Evolutionary conservation across 495 filamentous ascomycete species (phyloP).

Genomic region (Xylaria nigripes): DNA sequence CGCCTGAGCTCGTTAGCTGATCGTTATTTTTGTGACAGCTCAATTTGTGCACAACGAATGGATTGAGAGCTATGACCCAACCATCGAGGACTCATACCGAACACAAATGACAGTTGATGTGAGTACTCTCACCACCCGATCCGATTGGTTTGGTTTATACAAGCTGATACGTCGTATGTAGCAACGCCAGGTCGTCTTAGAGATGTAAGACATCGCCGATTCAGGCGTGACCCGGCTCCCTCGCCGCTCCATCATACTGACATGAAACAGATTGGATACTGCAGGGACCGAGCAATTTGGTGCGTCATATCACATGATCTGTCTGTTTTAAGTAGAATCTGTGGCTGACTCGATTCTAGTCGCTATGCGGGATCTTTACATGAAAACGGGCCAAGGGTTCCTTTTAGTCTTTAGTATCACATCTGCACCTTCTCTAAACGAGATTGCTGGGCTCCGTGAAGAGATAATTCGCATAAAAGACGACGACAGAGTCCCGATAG

Average conservation of each 20-base stretch:
- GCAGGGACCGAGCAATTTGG: constrained; percentile 98
- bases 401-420: constrained; percentile 97
- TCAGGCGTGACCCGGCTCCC: background rate
- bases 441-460: constrained; percentile 81
- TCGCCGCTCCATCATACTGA: constrained; percentile 16
- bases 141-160: constrained; percentile 12
- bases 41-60: constrained; percentile 99
- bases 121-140: constrained; percentile 26
- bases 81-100: constrained; percentile 93
- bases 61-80: constrained; percentile 98
- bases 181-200: constrained; percentile 92
- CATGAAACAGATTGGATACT: constrained; percentile 68
- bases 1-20: constrained; percentile 16
- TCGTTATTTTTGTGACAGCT: constrained; percentile 45
- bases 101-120: constrained; percentile 95
- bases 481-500: constrained; percentile 81
- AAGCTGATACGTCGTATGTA: constrained; percentile 33
- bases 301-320: constrained; percentile 39
- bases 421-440: constrained; percentile 72
- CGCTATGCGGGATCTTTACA: constrained; percentile 78
- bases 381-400: constrained; percentile 96
- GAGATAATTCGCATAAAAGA: constrained; percentile 98
- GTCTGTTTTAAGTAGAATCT: background rate
- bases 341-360: constrained; percentile 27
- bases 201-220: constrained; percentile 62